Percentiles rank a stretch among this genome's conserved stretches.
phyloP scores from a whole-genome alignment of 2,329 filamentous ascomycete genomes.

The Penicillium psychrosexuale region DNA sequence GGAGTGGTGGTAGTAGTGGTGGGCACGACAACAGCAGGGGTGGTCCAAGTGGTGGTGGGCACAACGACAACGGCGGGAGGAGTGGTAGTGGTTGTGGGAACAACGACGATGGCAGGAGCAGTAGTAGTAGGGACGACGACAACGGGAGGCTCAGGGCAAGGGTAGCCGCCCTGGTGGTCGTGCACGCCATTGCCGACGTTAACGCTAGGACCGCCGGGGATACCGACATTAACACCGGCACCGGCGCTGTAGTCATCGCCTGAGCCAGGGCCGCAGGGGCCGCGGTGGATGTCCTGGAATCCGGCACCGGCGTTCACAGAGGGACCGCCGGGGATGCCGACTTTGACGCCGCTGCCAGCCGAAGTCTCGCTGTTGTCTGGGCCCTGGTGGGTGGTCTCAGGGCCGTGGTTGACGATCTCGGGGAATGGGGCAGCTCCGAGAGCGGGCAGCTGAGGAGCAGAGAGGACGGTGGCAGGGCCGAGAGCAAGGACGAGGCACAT shows the following conservation, averaged over 20 bases:
- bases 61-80: not conserved
- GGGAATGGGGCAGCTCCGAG: not conserved
- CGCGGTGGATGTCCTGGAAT: constrained; percentile 16
- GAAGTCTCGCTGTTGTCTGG: constrained; percentile 17
- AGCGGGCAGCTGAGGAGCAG: constrained; percentile 26
- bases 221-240: constrained; percentile 15
- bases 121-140: not conserved
- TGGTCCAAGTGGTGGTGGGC: not conserved
- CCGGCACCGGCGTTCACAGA: constrained; percentile 19
- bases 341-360: constrained; percentile 17
- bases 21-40: not conserved
- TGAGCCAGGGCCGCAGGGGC: constrained; percentile 16
- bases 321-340: constrained; percentile 29
- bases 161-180: constrained; percentile 9
- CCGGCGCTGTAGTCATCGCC: constrained; percentile 13
- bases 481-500: constrained; percentile 32
- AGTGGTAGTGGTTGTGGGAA: not conserved
- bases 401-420: constrained; percentile 1
- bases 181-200: constrained; percentile 13
- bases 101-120: not conserved
- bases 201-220: constrained; percentile 16
- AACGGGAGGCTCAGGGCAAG: constrained; percentile 18
- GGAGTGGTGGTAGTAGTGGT: not conserved
- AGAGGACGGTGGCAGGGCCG: constrained; percentile 27
- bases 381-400: constrained; percentile 9